These are phyloP conservation scores for Butyriboletus loyo DNA, from an alignment of 768 basidiomycete genomes.

Conservation along the genomic window DNA sequence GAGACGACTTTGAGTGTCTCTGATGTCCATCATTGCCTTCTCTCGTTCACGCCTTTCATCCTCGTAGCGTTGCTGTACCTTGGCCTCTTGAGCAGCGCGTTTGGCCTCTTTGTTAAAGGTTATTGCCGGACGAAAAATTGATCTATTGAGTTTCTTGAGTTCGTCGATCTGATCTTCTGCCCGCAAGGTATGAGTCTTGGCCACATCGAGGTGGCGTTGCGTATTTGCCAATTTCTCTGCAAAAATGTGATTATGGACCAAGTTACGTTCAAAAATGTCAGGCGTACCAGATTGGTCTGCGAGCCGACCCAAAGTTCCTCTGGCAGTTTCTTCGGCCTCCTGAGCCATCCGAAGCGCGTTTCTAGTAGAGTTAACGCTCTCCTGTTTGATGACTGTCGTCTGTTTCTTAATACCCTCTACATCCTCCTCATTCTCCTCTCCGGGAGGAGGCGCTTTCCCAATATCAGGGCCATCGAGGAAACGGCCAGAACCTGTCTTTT, in stretches of 20 bases:
- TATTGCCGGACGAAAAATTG: constrained; percentile 91
- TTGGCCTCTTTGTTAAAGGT: constrained; percentile 93
- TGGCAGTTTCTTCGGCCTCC: constrained; percentile 96
- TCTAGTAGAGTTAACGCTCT: constrained; percentile 81
- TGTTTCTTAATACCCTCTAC: constrained; percentile 94
- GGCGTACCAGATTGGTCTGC: constrained; percentile 89
- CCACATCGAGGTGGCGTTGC: constrained; percentile 89
- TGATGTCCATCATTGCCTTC: constrained; percentile 79
- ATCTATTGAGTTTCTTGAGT: constrained; percentile 89
- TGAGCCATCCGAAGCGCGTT: constrained; percentile 91
- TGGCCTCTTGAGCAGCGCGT: constrained; percentile 81
- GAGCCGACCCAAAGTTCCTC: constrained; percentile 76
- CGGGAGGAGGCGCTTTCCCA: constrained; percentile 48
- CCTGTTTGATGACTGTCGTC: constrained; percentile 86
- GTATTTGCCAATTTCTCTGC: constrained; percentile 88
- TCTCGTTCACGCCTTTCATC: constrained; percentile 84
- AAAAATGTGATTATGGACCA: not conserved
- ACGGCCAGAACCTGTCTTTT: constrained; percentile 56
- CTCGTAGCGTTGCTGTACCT: constrained; percentile 80
- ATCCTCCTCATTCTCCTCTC: constrained; percentile 81
- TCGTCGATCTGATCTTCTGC: constrained; percentile 95
- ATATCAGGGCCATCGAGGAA: constrained; percentile 64
- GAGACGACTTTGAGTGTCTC: constrained; percentile 83
- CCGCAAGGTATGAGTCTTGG: constrained; percentile 80
- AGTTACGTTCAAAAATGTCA: not conserved